These are phyloP conservation scores for Rubroshorea leprosula DNA, from an alignment of 345 rosid species.

Conservation along the genomic window DNA sequence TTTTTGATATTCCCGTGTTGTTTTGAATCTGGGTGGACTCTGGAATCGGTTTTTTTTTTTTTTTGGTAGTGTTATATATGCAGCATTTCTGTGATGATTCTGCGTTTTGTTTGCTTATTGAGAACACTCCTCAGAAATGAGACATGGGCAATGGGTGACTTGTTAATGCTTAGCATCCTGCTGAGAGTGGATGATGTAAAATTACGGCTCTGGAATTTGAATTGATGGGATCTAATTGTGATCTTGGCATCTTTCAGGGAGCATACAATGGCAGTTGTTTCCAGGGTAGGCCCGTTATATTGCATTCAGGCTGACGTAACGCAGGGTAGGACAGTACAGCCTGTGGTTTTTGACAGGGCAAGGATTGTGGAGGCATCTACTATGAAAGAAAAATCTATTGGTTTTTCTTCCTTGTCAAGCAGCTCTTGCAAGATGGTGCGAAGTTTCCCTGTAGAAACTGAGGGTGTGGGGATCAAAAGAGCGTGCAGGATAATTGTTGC, in stretches of 20 bases:
- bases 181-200: background rate
- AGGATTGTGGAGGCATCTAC: constrained; percentile 28
- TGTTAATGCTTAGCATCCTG: too few relatives aligned
- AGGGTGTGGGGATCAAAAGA: constrained; percentile 34
- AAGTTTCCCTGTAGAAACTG: constrained; percentile 21
- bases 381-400: constrained; percentile 29
- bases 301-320: constrained; percentile 30
- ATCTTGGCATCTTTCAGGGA: constrained; percentile 30
- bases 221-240: constrained; percentile 1
- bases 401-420: constrained; percentile 34
- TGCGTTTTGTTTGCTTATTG: too few relatives aligned
- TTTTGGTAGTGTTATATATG: too few relatives aligned
- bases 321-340: constrained; percentile 24
- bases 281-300: constrained; percentile 42
- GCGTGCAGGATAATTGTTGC: constrained; percentile 51
- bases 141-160: too few relatives aligned
- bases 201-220: constrained; percentile 1
- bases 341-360: constrained; percentile 20
- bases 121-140: too few relatives aligned
- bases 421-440: constrained; percentile 21
- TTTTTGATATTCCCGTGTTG: too few relatives aligned
- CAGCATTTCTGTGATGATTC: too few relatives aligned
- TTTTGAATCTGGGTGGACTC: too few relatives aligned
- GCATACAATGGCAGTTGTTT: constrained; percentile 52
- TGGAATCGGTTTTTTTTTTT: too few relatives aligned